Conservation (phyloP, 129 eudicot genomes). For the Gnaphalium uliginosum region DNA sequence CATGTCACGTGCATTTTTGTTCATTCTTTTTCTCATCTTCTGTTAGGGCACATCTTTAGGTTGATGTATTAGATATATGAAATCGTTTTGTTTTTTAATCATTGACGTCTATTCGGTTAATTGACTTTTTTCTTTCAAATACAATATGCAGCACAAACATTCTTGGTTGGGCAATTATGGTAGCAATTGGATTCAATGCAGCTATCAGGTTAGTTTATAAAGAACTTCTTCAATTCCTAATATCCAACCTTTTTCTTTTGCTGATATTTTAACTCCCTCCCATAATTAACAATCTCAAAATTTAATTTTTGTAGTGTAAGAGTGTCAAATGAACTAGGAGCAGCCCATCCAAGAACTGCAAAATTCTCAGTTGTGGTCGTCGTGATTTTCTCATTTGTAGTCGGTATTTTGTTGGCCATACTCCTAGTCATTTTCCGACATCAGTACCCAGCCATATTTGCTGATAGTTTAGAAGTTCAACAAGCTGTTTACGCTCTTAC, state of each 20-base stretch:
- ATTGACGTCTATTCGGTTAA: neutral
- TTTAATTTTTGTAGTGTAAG: conserved; percentile 36
- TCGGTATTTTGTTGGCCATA: conserved; percentile 27
- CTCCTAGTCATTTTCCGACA: conserved; percentile 30
- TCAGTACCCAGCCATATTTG: conserved; percentile 42
- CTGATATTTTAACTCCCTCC: neutral
- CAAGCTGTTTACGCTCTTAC: conserved; percentile 44
- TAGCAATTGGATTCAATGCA: conserved; percentile 47
- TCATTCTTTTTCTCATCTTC: too few relatives aligned
- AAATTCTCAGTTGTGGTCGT: conserved; percentile 53
- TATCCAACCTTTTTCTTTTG: neutral
- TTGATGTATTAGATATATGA: neutral
- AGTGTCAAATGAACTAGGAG: conserved; percentile 57
- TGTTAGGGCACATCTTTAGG: too few relatives aligned
- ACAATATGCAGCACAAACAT: conserved; percentile 50
- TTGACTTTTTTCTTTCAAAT: neutral
- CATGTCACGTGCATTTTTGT: too few relatives aligned
- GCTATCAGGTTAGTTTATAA: conserved; percentile 40
- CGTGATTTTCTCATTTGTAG: conserved; percentile 28
- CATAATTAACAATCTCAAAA: neutral
- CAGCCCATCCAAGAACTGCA: conserved; percentile 55
- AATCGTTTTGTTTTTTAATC: neutral
- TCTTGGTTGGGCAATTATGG: conserved; percentile 51
- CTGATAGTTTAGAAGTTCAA: conserved; percentile 36
- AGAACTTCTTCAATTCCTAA: neutral